phyloP scores from a whole-genome alignment of 1,284 basidiomycete genomes.

The Ceratobasidium sp. region DNA sequence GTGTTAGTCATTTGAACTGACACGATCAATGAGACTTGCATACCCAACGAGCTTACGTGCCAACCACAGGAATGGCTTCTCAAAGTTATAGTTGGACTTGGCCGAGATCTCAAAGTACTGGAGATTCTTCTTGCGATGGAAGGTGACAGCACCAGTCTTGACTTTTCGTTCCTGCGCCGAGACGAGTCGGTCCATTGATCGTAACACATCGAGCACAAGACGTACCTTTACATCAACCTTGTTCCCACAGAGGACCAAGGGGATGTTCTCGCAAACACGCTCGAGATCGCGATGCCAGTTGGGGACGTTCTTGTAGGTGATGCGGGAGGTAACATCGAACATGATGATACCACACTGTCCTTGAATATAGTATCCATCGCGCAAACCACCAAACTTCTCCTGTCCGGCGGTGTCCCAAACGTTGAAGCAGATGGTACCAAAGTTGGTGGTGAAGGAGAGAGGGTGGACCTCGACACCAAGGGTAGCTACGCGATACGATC shows the following conservation, averaged over 20 bases:
- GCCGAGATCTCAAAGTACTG: conserved; percentile 99
- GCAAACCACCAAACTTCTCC: conserved; percentile 99
- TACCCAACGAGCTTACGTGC: conserved; percentile 97
- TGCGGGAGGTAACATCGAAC: conserved; percentile 99
- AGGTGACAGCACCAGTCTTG: conserved; percentile 97
- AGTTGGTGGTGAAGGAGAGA: conserved; percentile 96
- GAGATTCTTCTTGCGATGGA: conserved; percentile 99
- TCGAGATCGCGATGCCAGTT: conserved; percentile 99
- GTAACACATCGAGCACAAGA: conserved; percentile 21
- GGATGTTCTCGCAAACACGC: conserved; percentile 99
- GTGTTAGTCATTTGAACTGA: conserved; percentile 10
- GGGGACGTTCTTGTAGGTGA: conserved; percentile 99
- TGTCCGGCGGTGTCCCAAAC: conserved; percentile 99
- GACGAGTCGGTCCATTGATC: background rate
- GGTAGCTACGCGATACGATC: conserved; percentile 69
- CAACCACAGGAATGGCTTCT: conserved; percentile 99
- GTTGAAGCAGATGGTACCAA: conserved; percentile 98
- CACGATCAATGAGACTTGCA: conserved; percentile 48
- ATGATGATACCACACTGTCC: conserved; percentile 99
- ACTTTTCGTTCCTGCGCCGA: conserved; percentile 93
- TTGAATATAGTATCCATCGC: conserved; percentile 98
- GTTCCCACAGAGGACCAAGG: conserved; percentile 99
- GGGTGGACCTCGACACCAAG: conserved; percentile 99
- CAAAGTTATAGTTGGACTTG: conserved; percentile 99
- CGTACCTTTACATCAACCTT: conserved; percentile 99